Evolutionary conservation across 2,329 filamentous ascomycete genomes (phyloP).

Genomic region (Waltergamsia citrina): DNA sequence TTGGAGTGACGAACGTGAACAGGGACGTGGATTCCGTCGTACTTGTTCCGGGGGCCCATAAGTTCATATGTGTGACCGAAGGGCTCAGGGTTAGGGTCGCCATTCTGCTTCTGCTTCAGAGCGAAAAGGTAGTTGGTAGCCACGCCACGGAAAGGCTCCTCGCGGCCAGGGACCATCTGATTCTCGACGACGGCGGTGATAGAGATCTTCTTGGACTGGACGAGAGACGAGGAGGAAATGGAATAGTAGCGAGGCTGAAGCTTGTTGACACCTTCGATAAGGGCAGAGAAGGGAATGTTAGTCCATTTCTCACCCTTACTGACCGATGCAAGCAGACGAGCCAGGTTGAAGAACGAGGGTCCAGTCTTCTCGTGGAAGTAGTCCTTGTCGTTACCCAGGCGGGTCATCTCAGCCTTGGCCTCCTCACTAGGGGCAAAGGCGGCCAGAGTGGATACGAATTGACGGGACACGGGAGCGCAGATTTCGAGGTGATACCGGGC

Average conservation of each 20-base stretch:
- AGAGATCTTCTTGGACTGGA: conserved; percentile 90
- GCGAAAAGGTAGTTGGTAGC: conserved; percentile 95
- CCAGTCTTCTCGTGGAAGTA: conserved; percentile 85
- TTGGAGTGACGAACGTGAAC: conserved; percentile 97
- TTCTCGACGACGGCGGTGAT: conserved; percentile 93
- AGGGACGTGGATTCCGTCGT: conserved; percentile 88
- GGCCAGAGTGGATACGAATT: conserved; percentile 80
- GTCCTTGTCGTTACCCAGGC: conserved; percentile 86
- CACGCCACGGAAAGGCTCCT: conserved; percentile 79
- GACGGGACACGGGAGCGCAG: conserved; percentile 88
- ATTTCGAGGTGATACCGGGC: conserved; percentile 96
- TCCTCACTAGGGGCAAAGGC: conserved; percentile 82
- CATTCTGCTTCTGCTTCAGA: conserved; percentile 93
- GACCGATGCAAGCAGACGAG: conserved; percentile 68
- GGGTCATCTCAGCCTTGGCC: conserved; percentile 78
- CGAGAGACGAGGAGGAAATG: conserved; percentile 91
- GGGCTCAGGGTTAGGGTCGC: conserved; percentile 69
- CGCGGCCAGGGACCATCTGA: conserved; percentile 65
- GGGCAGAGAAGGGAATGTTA: conserved; percentile 82
- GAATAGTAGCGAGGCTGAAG: conserved; percentile 98
- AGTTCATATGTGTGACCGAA: conserved; percentile 83
- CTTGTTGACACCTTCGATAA: conserved; percentile 90
- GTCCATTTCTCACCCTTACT: conserved; percentile 69
- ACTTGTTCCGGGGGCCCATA: conserved; percentile 87
- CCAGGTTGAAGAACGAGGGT: conserved; percentile 79